A percentile compares a stretch with the other conserved stretches of the same genome.
Evolutionary conservation across 768 basidiomycete species (phyloP).

Genomic region (Lentinula edodes): DNA sequence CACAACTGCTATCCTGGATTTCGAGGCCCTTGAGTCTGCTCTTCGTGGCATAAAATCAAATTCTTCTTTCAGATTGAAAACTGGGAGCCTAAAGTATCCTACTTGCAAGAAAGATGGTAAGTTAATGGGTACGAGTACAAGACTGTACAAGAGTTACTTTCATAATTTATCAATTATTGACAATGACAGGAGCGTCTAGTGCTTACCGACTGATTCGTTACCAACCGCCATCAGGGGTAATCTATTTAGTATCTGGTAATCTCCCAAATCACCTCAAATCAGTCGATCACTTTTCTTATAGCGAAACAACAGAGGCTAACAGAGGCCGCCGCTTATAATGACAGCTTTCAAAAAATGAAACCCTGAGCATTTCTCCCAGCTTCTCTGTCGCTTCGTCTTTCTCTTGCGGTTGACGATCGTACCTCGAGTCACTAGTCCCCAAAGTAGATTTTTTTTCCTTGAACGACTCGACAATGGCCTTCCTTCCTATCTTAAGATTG

Average conservation of each 20-base stretch:
- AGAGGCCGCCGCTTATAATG: neutral
- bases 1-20: too few species aligned
- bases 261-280: too few species aligned
- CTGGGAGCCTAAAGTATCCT: too few species aligned
- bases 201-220: neutral
- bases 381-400: neutral
- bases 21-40: too few species aligned
- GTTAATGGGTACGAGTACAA: too few species aligned
- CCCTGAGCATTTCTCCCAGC: neutral
- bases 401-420: too few species aligned
- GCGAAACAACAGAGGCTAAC: neutral
- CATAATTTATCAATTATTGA: neutral
- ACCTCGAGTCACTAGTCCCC: neutral
- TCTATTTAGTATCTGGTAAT: neutral
- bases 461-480: conserved; percentile 8
- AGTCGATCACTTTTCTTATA: neutral
- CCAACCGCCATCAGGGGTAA: neutral
- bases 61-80: too few species aligned
- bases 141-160: too few species aligned
- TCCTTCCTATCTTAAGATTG: conserved; percentile 13
- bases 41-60: too few species aligned
- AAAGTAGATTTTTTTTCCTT: neutral
- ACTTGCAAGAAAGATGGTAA: too few species aligned
- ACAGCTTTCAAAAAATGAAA: neutral
- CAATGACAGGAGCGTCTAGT: neutral